Percentiles rank a stretch among this genome's conserved stretches.
Conservation (phyloP, 495 filamentous ascomycete genomes). For the Lasiosphaeria hispida region DNA sequence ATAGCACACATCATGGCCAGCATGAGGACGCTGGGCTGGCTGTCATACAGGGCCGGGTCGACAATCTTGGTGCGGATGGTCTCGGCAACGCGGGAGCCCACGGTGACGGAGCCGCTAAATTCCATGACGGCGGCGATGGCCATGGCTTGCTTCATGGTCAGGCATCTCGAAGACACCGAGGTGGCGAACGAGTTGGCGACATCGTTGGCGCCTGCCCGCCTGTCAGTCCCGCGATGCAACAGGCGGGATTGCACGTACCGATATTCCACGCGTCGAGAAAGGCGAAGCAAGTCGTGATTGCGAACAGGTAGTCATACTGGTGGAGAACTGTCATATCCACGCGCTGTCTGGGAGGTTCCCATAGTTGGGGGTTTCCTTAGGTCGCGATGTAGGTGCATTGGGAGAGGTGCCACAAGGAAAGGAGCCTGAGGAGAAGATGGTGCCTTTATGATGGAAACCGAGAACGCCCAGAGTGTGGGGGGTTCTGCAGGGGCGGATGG, state of each 20-base stretch:
- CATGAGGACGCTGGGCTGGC: background rate
- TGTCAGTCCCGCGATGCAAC: background rate
- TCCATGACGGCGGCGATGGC: constrained; percentile 1
- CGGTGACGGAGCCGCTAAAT: background rate
- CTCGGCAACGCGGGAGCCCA: constrained; percentile 3
- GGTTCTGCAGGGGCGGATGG: no score
- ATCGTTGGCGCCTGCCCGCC: background rate
- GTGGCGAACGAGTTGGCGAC: constrained; percentile 10
- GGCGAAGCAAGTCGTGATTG: constrained; percentile 7
- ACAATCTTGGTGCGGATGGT: constrained; percentile 3
- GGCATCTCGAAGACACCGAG: constrained; percentile 1
- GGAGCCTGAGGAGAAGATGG: no score
- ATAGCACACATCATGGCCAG: background rate
- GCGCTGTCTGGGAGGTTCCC: background rate
- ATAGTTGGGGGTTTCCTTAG: no score
- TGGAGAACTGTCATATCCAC: constrained; percentile 3
- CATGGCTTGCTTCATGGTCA: constrained; percentile 7
- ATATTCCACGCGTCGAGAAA: constrained; percentile 7
- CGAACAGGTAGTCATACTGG: constrained; percentile 12
- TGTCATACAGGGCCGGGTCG: background rate
- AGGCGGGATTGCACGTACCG: background rate
- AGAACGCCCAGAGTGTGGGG: no score
- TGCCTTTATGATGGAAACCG: no score
- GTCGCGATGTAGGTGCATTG: no score
- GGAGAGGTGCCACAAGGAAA: no score